Evolutionary conservation across 176 grass and related monocot species (phyloP).

Genomic region (Oryza australiensis): DNA sequence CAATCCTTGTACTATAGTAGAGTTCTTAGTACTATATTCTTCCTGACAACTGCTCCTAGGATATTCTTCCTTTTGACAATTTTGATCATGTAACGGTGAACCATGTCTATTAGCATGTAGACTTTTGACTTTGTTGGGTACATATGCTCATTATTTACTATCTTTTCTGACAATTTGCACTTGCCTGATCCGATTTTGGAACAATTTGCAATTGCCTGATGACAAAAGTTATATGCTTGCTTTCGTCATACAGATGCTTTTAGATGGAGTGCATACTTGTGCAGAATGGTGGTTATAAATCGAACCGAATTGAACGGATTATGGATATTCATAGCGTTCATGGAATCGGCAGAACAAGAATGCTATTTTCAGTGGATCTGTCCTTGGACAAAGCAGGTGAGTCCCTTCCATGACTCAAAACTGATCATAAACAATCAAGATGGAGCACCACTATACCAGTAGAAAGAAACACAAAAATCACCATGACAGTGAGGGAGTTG

Average conservation of each 20-base stretch:
- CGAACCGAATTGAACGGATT: neutral
- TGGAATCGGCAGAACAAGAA: neutral
- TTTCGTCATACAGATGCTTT: neutral
- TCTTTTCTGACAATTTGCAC: neutral
- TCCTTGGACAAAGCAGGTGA: slow-evolving; percentile 28
- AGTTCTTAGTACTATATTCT: neutral
- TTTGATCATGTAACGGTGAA: slow-evolving; percentile 17
- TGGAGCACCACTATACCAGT: neutral
- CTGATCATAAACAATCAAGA: neutral
- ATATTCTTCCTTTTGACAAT: slow-evolving; percentile 14
- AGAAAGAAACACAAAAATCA: slow-evolving; percentile 45
- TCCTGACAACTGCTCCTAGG: neutral
- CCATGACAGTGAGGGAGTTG: slow-evolving; percentile 23
- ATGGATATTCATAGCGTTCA: slow-evolving; percentile 23
- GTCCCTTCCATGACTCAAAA: slow-evolving; percentile 28
- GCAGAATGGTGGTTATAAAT: slow-evolving; percentile 15
- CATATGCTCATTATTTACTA: neutral
- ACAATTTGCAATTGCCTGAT: neutral
- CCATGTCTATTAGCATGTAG: slow-evolving; percentile 16
- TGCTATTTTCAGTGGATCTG: neutral
- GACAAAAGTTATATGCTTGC: neutral
- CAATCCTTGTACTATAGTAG: neutral
- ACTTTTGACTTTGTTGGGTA: slow-evolving; percentile 18
- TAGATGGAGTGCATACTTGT: neutral
- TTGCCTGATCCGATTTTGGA: neutral